phyloP scores from a whole-genome alignment of 176 grass and related monocot species.

The Saccharum spontaneum region DNA sequence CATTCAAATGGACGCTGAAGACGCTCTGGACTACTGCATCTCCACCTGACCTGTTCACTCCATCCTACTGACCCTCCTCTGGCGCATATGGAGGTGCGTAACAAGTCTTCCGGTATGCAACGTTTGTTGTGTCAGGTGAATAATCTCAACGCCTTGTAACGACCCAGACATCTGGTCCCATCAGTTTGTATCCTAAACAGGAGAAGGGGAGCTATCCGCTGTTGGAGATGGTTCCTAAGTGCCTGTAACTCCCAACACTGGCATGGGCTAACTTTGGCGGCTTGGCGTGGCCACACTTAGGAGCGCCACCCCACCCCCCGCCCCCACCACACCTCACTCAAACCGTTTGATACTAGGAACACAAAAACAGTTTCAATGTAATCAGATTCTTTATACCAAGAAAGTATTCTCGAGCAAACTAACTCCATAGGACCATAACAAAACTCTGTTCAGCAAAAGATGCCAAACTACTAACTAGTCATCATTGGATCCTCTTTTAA shows the following conservation, averaged over 20 bases:
- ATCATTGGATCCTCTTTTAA: neutral
- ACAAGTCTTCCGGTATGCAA: neutral
- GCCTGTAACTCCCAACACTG: neutral
- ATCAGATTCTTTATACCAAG: neutral
- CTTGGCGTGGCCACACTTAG: neutral
- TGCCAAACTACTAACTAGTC: neutral
- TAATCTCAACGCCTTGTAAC: neutral
- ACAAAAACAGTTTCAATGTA: neutral
- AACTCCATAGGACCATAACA: neutral
- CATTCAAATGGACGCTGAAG: neutral
- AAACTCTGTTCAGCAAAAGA: neutral
- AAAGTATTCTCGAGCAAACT: neutral
- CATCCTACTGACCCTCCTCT: neutral
- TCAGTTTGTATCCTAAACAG: neutral
- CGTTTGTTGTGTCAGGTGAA: neutral
- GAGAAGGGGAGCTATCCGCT: neutral
- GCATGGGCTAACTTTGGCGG: neutral
- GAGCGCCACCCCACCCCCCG: neutral
- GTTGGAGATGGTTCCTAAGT: neutral
- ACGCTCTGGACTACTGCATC: neutral
- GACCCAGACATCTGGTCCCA: neutral
- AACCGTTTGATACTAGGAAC: neutral
- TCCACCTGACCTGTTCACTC: neutral
- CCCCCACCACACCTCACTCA: neutral
- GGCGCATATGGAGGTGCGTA: neutral